Evolutionary conservation across 176 grass and related monocot genomes (phyloP), one percentile per base, ranked within the genome.

Genomic region (Sorghum bicolor): DNA sequence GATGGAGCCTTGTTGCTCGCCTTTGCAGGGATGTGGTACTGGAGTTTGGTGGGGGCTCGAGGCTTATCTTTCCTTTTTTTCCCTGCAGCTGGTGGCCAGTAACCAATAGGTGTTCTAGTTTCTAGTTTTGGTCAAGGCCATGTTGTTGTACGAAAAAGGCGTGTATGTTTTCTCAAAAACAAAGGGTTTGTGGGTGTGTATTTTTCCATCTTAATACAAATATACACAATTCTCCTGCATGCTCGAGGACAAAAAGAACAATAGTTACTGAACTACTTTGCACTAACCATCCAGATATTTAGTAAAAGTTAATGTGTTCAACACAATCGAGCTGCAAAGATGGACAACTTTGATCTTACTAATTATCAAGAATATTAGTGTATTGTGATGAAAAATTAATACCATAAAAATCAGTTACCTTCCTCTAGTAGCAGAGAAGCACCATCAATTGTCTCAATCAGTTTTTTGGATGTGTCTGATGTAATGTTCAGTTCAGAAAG

Each of bases 401-500:
- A 36, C 20, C 33, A 36, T 19, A 66, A 75, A 73, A 68, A 84
- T 45, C 6, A n/a, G 76, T 48, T 95, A 98, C 93, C 96, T 86
- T 94, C 95, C 88, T 98, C 93, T 37, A 98, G 81, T 63, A 98
- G 91, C 64, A 93, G 81, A 86, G 96, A 83, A 67, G 96, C 93
- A 75, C 87, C 87, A 70, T 94, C 96, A 85, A 98, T 95, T 19
- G 93, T 95, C 78, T 93, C 91, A 41, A 95, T 92, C 64, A 98
- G 91, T 82, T 93, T 95, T 86, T 90, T 98, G 67, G 96, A 90
- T 74, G 93, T 98, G 85, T 98, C 87, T 57, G 84, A 79, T 2
- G 87, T 98, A 84, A 98, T 95, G 80, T 98, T 98, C 72, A 95
- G 77, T 62, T 98, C 96, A 75, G 96, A 90, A 26, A 98, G 89